Evolutionary conservation across 2,329 filamentous ascomycete genomes (phyloP).

Genomic region (Monosporascus cannonballus): DNA sequence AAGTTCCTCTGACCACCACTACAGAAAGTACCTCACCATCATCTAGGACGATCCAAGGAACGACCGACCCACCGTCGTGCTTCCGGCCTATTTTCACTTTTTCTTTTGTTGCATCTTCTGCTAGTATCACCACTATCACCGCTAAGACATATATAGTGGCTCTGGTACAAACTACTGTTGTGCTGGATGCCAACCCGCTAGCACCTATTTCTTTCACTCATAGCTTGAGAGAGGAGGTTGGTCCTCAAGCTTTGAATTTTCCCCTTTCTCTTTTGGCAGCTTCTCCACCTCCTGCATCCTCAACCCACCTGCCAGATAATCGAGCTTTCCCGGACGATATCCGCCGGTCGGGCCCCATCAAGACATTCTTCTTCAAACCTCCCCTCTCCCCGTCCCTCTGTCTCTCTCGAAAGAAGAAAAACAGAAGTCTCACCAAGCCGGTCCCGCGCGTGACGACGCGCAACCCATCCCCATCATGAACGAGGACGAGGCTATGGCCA

Average conservation of each 20-base stretch:
- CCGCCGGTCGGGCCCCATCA: slow-evolving; percentile 3
- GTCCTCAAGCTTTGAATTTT: neutral
- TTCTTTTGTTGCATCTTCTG: neutral
- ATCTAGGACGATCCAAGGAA: neutral
- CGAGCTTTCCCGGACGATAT: neutral
- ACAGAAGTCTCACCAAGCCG: slow-evolving; percentile 3
- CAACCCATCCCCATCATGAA: slow-evolving; percentile 47
- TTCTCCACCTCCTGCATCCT: neutral
- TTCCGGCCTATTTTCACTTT: neutral
- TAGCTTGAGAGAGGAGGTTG: neutral
- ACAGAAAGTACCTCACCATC: neutral
- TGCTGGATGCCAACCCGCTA: neutral
- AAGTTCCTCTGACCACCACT: neutral
- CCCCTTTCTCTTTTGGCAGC: neutral
- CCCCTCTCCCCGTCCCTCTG: neutral
- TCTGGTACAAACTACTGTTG: neutral
- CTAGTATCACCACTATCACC: neutral
- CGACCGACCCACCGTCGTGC: neutral
- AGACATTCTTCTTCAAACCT: neutral
- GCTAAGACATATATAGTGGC: neutral
- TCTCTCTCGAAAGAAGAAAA: neutral
- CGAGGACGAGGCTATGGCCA: slow-evolving; percentile 61
- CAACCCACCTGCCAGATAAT: neutral
- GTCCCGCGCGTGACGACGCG: slow-evolving; percentile 32
- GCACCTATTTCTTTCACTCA: neutral